Evolutionary conservation across 352 stramenopile genomes (phyloP).

Genomic region (Globisporangium cystogenes): DNA sequence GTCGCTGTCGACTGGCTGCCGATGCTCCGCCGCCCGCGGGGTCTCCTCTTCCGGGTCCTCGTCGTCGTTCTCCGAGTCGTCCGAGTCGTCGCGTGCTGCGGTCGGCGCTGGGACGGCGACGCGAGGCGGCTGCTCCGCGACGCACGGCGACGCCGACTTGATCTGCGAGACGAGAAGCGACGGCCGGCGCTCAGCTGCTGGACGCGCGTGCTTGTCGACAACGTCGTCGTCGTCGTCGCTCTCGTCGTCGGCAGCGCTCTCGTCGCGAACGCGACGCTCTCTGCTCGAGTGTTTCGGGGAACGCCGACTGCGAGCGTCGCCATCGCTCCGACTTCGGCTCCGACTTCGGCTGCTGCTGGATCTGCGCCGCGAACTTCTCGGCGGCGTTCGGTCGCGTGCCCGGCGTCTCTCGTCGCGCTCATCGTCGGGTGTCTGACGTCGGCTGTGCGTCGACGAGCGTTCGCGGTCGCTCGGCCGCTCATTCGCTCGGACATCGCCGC

Average conservation of each 20-base stretch:
- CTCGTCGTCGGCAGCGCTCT: constrained; percentile 3
- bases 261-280: not conserved
- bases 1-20: constrained; percentile 10
- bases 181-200: constrained; percentile 5
- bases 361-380: not conserved
- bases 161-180: constrained; percentile 55
- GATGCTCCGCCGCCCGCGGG: constrained; percentile 19
- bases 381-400: not conserved
- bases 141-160: constrained; percentile 31
- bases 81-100: constrained; percentile 8
- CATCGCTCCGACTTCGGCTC: not conserved
- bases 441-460: not conserved
- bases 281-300: not conserved
- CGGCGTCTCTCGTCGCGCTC: not conserved
- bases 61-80: constrained; percentile 3
- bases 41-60: constrained; percentile 33
- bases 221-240: constrained; percentile 10
- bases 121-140: constrained; percentile 12
- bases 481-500: not conserved
- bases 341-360: not conserved
- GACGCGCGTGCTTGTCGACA: not conserved
- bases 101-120: constrained; percentile 3
- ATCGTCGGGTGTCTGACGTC: constrained; percentile 3
- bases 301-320: not conserved
- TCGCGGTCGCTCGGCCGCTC: not conserved